A percentile compares a stretch with the other conserved stretches of the same genome.
These are phyloP conservation scores for Salix exigua DNA, from an alignment of 345 rosid genomes.

Conservation along the genomic window DNA sequence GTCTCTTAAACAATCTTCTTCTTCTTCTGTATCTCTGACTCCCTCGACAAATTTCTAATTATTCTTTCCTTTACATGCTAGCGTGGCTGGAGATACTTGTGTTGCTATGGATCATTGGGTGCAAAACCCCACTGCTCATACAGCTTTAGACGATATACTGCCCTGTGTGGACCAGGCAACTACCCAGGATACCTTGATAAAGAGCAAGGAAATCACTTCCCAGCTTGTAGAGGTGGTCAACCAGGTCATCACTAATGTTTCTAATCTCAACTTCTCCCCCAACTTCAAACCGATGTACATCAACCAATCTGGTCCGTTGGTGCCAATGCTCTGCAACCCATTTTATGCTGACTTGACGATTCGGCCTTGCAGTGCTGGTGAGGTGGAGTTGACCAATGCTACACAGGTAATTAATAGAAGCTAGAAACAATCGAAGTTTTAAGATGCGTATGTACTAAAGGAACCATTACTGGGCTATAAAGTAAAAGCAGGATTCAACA, in stretches of 20 bases:
- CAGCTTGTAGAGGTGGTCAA: conserved; percentile 77
- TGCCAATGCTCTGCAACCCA: conserved; percentile 85
- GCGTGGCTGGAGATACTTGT: conserved; percentile 85
- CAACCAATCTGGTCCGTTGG: conserved; percentile 88
- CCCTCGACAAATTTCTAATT: background rate
- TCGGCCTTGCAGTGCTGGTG: conserved; percentile 66
- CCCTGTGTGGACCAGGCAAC: conserved; percentile 82
- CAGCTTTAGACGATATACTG: conserved; percentile 77
- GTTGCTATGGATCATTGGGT: conserved; percentile 86
- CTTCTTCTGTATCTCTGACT: background rate
- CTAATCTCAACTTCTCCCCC: conserved; percentile 90
- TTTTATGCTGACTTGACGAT: conserved; percentile 51
- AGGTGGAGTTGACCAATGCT: conserved; percentile 72
- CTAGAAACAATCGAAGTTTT: background rate
- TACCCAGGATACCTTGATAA: conserved; percentile 62
- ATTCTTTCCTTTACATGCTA: conserved; percentile 18
- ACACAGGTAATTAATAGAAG: conserved; percentile 47
- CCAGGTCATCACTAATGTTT: conserved; percentile 85
- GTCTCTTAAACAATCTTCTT: background rate
- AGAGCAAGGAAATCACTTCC: conserved; percentile 67
- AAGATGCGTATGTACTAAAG: background rate
- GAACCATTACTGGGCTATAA: background rate
- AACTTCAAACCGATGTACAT: conserved; percentile 63
- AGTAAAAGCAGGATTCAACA: background rate
- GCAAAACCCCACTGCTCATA: conserved; percentile 70